Conservation (phyloP, 2,329 filamentous ascomycete genomes). For the Claviceps paspali region DNA sequence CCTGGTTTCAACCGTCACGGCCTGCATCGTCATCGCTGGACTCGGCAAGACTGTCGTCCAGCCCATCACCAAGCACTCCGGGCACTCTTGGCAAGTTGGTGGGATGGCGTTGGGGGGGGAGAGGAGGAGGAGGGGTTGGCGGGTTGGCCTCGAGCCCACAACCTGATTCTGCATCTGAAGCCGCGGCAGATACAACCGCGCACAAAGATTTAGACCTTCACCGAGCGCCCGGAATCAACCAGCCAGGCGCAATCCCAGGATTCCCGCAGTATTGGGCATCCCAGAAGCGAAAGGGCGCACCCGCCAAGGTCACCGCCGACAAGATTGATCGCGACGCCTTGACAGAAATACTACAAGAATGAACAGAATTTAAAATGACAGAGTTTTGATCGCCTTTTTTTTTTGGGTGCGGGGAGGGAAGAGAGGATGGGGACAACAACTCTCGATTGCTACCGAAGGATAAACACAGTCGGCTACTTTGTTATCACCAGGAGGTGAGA, state of each 20-base stretch:
- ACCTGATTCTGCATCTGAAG: constrained; percentile 6
- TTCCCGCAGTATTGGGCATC: constrained; percentile 43
- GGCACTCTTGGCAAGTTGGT: constrained; percentile 26
- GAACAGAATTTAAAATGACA: background rate
- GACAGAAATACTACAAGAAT: constrained; percentile 36
- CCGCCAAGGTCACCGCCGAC: constrained; percentile 41
- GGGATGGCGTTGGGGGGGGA: constrained; percentile 32
- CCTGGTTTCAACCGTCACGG: constrained; percentile 20
- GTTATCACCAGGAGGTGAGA: too few relatives aligned
- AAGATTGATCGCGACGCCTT: constrained; percentile 44
- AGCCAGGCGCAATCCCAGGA: constrained; percentile 58
- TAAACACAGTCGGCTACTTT: too few relatives aligned
- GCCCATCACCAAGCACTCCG: constrained; percentile 12
- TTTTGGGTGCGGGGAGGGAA: too few relatives aligned
- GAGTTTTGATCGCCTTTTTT: too few relatives aligned
- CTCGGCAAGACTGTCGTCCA: constrained; percentile 14
- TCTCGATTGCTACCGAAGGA: too few relatives aligned
- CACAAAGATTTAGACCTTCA: constrained; percentile 21
- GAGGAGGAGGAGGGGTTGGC: too few relatives aligned
- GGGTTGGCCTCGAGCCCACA: constrained; percentile 5
- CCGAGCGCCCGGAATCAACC: constrained; percentile 61
- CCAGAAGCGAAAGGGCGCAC: constrained; percentile 34
- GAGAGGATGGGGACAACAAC: too few relatives aligned
- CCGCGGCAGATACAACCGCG: background rate
- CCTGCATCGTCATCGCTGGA: constrained; percentile 18